Evolutionary conservation across 495 filamentous ascomycete genomes (phyloP).

Genomic region (Tuber umbilicatum): DNA sequence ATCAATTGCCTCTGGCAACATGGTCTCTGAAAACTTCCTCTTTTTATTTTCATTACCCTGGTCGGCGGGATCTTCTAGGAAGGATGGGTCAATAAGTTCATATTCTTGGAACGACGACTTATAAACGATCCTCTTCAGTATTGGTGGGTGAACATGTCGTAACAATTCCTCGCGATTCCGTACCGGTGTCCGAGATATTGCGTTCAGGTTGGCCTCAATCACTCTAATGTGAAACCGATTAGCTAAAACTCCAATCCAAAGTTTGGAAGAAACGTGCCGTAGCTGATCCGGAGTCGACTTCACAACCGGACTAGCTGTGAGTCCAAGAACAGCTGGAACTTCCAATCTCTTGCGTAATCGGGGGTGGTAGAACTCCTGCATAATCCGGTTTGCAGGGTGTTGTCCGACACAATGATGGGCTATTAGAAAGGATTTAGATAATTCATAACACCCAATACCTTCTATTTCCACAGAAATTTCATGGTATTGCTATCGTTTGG

Average conservation of each 20-base stretch:
- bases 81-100: conserved; percentile 16
- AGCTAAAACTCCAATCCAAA: not conserved
- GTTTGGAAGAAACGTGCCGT: conserved; percentile 38
- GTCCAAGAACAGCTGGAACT: conserved; percentile 69
- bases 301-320: conserved; percentile 78
- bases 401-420: conserved; percentile 63
- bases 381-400: conserved; percentile 68
- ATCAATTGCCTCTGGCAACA: not conserved
- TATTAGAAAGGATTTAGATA: conserved; percentile 43
- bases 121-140: conserved; percentile 53
- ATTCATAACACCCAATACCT: conserved; percentile 12
- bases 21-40: conserved; percentile 39
- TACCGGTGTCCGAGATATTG: conserved; percentile 65
- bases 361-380: conserved; percentile 67
- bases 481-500: not conserved
- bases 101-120: conserved; percentile 6
- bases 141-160: conserved; percentile 60
- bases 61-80: conserved; percentile 5
- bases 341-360: conserved; percentile 41
- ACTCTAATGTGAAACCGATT: conserved; percentile 43
- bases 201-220: conserved; percentile 71
- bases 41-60: conserved; percentile 39
- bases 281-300: conserved; percentile 51
- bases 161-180: conserved; percentile 64
- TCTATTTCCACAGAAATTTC: conserved; percentile 8